These are phyloP conservation scores for Coprinopsis marcescibilis DNA, from an alignment of 768 basidiomycete species.

Conservation along the genomic window DNA sequence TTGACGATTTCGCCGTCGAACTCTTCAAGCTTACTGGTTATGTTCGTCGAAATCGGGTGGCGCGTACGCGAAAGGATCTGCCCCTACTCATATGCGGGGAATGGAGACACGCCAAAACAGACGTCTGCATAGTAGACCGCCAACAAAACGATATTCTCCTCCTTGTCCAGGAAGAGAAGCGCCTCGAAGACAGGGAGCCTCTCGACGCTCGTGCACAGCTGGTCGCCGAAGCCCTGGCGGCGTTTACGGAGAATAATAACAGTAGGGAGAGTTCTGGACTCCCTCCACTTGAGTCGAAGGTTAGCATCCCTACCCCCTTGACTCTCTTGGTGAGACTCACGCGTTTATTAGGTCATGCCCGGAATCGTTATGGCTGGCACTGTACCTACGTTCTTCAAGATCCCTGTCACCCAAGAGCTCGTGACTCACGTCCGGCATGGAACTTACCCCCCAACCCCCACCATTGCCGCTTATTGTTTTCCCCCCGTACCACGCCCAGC, in stretches of 20 bases:
- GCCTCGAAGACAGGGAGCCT: not conserved
- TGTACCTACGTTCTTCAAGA: constrained; percentile 26
- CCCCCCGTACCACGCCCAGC: constrained; percentile 15
- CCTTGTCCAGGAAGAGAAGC: constrained; percentile 15
- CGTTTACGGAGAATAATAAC: not conserved
- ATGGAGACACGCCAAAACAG: constrained; percentile 18
- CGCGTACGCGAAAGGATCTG: constrained; percentile 3
- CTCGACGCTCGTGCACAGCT: constrained; percentile 5
- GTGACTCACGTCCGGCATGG: constrained; percentile 10
- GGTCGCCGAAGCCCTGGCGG: constrained; percentile 4
- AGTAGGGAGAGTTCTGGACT: not conserved
- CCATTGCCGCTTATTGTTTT: constrained; percentile 13
- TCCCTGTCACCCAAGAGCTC: constrained; percentile 17
- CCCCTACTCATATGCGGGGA: constrained; percentile 22
- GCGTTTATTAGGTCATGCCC: constrained; percentile 1
- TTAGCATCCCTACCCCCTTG: not conserved
- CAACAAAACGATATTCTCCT: constrained; percentile 14
- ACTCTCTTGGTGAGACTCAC: not conserved
- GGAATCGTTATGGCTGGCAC: constrained; percentile 22
- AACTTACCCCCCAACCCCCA: constrained; percentile 17
- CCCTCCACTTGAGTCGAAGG: not conserved
- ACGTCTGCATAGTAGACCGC: constrained; percentile 25
- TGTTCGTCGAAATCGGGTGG: not conserved
- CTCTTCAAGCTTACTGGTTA: constrained; percentile 24
- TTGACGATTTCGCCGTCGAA: constrained; percentile 26